Evolutionary conservation across 139 green algal species (phyloP).

Genomic region (Nannochloris sp.): DNA sequence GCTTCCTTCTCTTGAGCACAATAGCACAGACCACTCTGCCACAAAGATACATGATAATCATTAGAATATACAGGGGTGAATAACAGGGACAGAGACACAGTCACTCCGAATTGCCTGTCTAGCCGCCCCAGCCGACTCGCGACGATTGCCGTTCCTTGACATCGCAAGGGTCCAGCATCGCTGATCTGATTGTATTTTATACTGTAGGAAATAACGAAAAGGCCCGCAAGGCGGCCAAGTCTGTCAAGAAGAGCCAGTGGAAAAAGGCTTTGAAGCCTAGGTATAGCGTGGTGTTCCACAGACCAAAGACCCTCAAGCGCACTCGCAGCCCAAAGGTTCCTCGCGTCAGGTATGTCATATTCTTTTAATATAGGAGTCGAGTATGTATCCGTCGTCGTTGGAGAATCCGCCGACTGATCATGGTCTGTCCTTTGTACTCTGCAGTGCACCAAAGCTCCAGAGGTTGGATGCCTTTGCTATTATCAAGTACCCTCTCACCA

Average conservation of each 20-base stretch:
- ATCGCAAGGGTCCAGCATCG: no score
- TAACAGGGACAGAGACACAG: no score
- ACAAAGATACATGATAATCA: no score
- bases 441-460: conserved; percentile 53
- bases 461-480: conserved; percentile 80
- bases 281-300: conserved; percentile 77
- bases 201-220: conserved; percentile 37
- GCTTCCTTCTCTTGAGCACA: no score
- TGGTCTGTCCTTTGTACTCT: not conserved
- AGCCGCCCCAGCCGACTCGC: no score
- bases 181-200: no score
- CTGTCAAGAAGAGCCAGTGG: conserved; percentile 79
- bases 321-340: conserved; percentile 77
- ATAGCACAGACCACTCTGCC: no score
- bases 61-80: no score
- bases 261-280: conserved; percentile 74
- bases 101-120: no score
- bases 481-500: conserved; percentile 96
- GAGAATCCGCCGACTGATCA: no score
- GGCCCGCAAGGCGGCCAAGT: conserved; percentile 76
- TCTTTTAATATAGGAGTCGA: not conserved
- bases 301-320: conserved; percentile 85
- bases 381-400: no score
- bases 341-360: conserved; percentile 44
- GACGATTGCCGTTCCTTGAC: no score